These are phyloP conservation scores for Coemansia javaensis DNA, from an alignment of 192 early-diverging fungal genomes.

Conservation along the genomic window DNA sequence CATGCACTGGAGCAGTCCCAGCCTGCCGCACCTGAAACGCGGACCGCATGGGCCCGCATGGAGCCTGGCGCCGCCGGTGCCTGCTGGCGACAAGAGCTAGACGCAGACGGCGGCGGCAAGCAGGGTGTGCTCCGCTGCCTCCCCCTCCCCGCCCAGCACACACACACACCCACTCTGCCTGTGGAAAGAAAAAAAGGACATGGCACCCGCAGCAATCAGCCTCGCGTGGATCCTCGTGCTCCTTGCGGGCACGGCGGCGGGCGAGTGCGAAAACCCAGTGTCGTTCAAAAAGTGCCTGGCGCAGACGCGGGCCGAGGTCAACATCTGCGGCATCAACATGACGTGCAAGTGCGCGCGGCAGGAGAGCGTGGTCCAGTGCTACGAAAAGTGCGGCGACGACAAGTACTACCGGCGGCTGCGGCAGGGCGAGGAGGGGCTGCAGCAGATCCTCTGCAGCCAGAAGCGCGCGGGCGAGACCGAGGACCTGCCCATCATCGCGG, in stretches of 20 bases:
- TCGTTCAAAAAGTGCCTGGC: slow-evolving; percentile 40
- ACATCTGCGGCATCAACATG: slow-evolving; percentile 48
- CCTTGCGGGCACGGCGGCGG: background rate
- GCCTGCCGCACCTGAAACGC: too few relatives aligned
- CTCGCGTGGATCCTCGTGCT: background rate
- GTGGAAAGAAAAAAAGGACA: too few relatives aligned
- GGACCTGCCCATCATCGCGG: slow-evolving; percentile 40
- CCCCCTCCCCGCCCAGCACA: too few relatives aligned
- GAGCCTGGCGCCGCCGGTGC: too few relatives aligned
- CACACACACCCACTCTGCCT: too few relatives aligned
- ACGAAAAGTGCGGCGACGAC: slow-evolving; percentile 46
- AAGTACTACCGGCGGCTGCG: slow-evolving; percentile 18
- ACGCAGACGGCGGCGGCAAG: too few relatives aligned
- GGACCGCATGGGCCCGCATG: too few relatives aligned
- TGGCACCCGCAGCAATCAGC: background rate
- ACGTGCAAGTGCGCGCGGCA: slow-evolving; percentile 42
- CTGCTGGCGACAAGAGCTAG: too few relatives aligned
- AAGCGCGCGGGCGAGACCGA: slow-evolving; percentile 28
- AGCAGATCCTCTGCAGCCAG: slow-evolving; percentile 47
- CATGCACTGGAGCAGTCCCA: background rate
- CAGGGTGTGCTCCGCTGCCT: too few relatives aligned
- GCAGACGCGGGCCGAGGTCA: slow-evolving; percentile 42
- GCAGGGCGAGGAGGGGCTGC: slow-evolving; percentile 31
- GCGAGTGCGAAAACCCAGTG: slow-evolving; percentile 32
- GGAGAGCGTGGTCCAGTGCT: slow-evolving; percentile 29